A percentile compares a stretch with the other conserved stretches of the same genome.
These are phyloP conservation scores for Oidium heveae DNA, from an alignment of 2,329 filamentous ascomycete genomes.

Conservation along the genomic window DNA sequence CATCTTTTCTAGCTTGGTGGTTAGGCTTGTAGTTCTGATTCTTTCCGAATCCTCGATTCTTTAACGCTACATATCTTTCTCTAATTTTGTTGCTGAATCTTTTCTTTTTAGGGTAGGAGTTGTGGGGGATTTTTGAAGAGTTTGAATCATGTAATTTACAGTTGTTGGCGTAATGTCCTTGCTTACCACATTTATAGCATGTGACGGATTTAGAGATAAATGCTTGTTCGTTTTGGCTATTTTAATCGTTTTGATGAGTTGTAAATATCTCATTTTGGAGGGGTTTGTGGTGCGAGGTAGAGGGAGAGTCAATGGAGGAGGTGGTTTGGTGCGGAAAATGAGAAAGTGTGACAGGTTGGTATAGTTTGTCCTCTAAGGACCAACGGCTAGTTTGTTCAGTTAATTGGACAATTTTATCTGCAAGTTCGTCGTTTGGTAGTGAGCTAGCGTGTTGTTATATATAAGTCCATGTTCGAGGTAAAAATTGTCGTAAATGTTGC, in stretches of 20 bases:
- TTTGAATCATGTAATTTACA: background rate
- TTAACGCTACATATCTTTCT: background rate
- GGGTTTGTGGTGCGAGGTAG: no score
- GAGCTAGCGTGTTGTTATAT: background rate
- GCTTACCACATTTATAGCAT: background rate
- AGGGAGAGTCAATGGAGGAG: no score
- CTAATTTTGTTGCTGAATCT: background rate
- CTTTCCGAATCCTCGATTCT: background rate
- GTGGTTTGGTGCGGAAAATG: no score
- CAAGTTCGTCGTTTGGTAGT: no score
- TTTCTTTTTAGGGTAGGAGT: background rate
- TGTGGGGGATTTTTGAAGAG: background rate
- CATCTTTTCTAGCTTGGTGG: background rate
- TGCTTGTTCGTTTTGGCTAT: no score
- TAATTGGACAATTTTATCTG: no score
- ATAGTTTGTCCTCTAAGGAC: no score
- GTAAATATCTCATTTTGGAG: no score
- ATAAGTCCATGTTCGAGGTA: background rate
- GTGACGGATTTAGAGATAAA: no score
- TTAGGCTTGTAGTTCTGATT: background rate
- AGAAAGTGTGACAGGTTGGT: no score
- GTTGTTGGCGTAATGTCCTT: background rate
- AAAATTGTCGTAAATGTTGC: background rate
- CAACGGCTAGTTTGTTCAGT: no score
- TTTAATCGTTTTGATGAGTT: no score